phyloP scores from a whole-genome alignment of 2,329 filamentous ascomycete species.

The Neofusicoccum kwambonambiense region DNA sequence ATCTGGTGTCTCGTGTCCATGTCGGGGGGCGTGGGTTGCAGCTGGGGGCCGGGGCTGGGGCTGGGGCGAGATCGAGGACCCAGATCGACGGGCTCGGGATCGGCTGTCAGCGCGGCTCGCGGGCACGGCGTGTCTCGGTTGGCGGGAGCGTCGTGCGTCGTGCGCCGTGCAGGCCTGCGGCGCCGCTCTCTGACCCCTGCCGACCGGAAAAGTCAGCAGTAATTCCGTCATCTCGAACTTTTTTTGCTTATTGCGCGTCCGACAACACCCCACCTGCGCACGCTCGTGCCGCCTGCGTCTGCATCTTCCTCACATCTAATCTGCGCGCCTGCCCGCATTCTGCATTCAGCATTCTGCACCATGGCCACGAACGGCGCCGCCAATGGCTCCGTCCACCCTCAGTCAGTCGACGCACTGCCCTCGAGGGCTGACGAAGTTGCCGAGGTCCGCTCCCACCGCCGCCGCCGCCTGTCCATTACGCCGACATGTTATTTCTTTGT shows the following conservation, averaged over 20 bases:
- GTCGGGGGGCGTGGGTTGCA: not conserved
- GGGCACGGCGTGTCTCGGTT: not conserved
- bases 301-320: not conserved
- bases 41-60: not conserved
- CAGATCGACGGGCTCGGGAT: not conserved
- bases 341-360: not conserved
- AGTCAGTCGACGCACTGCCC: not conserved
- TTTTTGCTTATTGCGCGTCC: constrained; percentile 9
- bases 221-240: constrained; percentile 10
- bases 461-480: not conserved
- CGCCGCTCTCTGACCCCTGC: constrained; percentile 9
- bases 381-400: constrained; percentile 26
- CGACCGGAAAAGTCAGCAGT: constrained; percentile 14
- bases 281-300: not conserved
- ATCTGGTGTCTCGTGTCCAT: not conserved
- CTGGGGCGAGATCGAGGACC: not conserved
- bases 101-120: not conserved
- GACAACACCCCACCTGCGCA: not conserved
- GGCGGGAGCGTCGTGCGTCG: not conserved
- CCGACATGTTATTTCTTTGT: not conserved
- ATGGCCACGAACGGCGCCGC: constrained; percentile 24
- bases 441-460: constrained; percentile 29
- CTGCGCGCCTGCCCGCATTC: not conserved
- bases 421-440: constrained; percentile 37
- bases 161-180: not conserved